Conservation (phyloP, 1,139 yeast species). For the Debaryomyces sp. region DNA sequence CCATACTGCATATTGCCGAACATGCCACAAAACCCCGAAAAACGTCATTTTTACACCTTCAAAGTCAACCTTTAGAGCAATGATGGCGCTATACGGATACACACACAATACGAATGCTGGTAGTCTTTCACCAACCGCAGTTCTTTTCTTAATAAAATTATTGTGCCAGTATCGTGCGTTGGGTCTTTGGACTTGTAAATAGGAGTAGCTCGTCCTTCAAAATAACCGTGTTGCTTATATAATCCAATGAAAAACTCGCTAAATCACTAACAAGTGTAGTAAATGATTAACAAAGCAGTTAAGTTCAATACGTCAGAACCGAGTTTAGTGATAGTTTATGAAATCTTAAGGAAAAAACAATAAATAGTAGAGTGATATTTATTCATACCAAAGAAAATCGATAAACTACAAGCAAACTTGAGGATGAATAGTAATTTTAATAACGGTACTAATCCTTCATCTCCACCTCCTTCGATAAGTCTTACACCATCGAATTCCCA, state of each 20-base stretch:
- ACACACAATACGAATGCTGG: not conserved
- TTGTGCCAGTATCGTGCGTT: not conserved
- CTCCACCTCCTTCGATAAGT: slow-evolving; percentile 39
- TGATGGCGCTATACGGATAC: not conserved
- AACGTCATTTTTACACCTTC: not conserved
- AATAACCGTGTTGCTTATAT: not conserved
- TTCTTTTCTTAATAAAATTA: not conserved
- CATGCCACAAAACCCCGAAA: slow-evolving; percentile 1
- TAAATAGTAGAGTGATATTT: not conserved
- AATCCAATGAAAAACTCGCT: slow-evolving; percentile 2
- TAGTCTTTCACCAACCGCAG: not conserved
- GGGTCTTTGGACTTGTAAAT: not conserved
- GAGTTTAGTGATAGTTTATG: not conserved
- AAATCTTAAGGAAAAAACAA: not conserved
- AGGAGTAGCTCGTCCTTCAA: slow-evolving; percentile 3
- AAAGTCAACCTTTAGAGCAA: not conserved
- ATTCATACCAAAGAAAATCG: not conserved
- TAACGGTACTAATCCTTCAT: slow-evolving; percentile 16
- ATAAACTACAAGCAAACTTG: not conserved
- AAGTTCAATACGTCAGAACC: not conserved
- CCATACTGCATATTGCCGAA: not conserved
- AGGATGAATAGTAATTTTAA: slow-evolving; percentile 10
- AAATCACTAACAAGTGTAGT: not conserved
- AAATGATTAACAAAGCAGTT: not conserved
- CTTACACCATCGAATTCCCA: slow-evolving; percentile 27